Conservation (phyloP, 176 grass and related monocot genomes). For the Panicum miliaceum region DNA sequence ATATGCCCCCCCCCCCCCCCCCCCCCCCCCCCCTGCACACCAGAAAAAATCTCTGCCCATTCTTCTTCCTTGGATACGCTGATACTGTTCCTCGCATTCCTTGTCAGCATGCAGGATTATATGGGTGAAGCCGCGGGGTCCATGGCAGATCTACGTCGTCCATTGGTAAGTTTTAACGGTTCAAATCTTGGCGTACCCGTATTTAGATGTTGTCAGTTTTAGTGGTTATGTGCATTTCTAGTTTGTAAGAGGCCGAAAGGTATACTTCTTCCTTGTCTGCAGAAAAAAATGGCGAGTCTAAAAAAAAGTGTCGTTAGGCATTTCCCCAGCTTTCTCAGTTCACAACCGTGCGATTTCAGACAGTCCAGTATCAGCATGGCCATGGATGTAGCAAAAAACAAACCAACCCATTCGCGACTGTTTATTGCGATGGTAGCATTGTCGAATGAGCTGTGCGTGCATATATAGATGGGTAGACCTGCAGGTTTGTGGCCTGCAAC, state of each 20-base stretch:
- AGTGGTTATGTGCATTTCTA: not conserved
- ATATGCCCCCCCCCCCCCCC: too few relatives aligned
- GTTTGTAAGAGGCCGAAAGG: too few relatives aligned
- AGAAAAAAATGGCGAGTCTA: not conserved
- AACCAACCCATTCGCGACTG: not conserved
- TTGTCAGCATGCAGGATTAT: not conserved
- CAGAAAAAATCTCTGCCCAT: too few relatives aligned
- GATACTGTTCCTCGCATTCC: not conserved
- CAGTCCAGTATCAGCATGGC: not conserved
- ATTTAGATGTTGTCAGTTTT: not conserved
- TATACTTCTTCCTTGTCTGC: not conserved
- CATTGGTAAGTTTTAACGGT: not conserved
- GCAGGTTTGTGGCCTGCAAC: conserved; percentile 39
- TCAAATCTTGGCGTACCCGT: not conserved
- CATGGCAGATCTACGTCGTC: not conserved
- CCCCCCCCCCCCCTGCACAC: not conserved
- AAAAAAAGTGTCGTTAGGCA: too few relatives aligned
- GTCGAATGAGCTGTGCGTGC: not conserved
- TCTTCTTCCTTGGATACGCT: not conserved
- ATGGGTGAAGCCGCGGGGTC: not conserved
- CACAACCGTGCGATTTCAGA: not conserved
- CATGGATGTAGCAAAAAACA: not conserved
- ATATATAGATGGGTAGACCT: conserved; percentile 34
- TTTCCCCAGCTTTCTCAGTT: not conserved
- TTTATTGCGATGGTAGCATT: not conserved